Conservation (phyloP, 2,329 filamentous ascomycete species). For the Exophiala mesophila region DNA sequence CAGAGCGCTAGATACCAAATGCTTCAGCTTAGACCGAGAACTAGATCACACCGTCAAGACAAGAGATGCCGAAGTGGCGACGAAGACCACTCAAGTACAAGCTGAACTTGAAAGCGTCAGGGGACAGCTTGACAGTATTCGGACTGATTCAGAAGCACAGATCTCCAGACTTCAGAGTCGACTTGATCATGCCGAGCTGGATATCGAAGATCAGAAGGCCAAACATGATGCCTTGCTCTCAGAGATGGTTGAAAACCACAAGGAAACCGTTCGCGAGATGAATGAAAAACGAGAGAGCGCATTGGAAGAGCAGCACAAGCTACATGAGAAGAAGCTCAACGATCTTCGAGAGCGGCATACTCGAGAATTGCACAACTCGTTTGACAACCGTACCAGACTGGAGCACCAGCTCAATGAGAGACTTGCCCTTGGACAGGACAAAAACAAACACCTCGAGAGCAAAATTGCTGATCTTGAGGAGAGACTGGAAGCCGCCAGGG, state of each 20-base stretch:
- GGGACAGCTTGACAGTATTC: slow-evolving; percentile 72
- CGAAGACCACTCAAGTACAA: slow-evolving; percentile 72
- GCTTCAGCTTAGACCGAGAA: slow-evolving; percentile 69
- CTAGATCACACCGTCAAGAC: slow-evolving; percentile 78
- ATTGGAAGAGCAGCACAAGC: slow-evolving; percentile 53
- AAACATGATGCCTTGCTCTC: slow-evolving; percentile 80
- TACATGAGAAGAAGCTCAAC: slow-evolving; percentile 69
- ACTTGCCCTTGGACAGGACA: slow-evolving; percentile 75
- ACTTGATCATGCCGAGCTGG: slow-evolving; percentile 70
- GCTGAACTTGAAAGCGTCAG: slow-evolving; percentile 78
- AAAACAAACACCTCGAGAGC: slow-evolving; percentile 79
- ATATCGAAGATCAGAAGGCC: slow-evolving; percentile 74
- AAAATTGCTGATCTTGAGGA: slow-evolving; percentile 81
- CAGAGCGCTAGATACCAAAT: slow-evolving; percentile 64
- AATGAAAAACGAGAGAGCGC: slow-evolving; percentile 50
- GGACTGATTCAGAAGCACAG: slow-evolving; percentile 70
- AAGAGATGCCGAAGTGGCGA: slow-evolving; percentile 73
- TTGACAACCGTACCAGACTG: slow-evolving; percentile 75
- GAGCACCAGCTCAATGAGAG: slow-evolving; percentile 78
- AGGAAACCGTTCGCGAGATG: slow-evolving; percentile 52
- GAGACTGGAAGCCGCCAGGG: slow-evolving; percentile 82
- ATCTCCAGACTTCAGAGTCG: slow-evolving; percentile 67
- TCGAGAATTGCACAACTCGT: slow-evolving; percentile 64
- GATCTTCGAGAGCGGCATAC: slow-evolving; percentile 72
- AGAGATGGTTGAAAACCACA: slow-evolving; percentile 67